Percentiles rank a stretch among this genome's conserved stretches.
These are phyloP conservation scores for Ustilago xerochloae DNA, from an alignment of 1,284 basidiomycete genomes.

Conservation along the genomic window DNA sequence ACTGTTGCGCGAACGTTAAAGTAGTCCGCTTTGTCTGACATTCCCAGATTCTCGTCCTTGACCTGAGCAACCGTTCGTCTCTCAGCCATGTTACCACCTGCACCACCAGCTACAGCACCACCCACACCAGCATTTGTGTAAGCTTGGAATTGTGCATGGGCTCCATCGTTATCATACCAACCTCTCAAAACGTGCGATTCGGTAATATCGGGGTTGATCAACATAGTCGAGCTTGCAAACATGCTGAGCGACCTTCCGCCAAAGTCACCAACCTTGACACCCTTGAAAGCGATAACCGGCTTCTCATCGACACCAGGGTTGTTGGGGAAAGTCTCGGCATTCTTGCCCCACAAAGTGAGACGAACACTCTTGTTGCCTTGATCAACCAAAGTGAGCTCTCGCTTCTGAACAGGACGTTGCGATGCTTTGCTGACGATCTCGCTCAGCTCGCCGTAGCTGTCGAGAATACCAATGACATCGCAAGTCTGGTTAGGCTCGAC, in stretches of 20 bases:
- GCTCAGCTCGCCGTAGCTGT: conserved; percentile 61
- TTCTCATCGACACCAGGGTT: conserved; percentile 60
- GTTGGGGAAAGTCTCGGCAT: conserved; percentile 81
- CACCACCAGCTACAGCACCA: conserved; percentile 46
- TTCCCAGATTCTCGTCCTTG: conserved; percentile 81
- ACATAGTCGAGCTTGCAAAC: conserved; percentile 73
- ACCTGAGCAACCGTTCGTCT: conserved; percentile 81
- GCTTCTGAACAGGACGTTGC: conserved; percentile 65
- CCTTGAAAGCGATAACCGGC: conserved; percentile 81
- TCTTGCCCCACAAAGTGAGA: conserved; percentile 94
- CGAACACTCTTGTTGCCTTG: conserved; percentile 82
- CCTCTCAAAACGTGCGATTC: conserved; percentile 87
- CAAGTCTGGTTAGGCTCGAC: conserved; percentile 69
- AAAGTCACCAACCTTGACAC: conserved; percentile 93
- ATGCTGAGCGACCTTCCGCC: conserved; percentile 81
- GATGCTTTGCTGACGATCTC: conserved; percentile 66
- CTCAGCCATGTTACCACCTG: conserved; percentile 68
- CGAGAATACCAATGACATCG: conserved; percentile 64
- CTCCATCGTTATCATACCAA: conserved; percentile 75
- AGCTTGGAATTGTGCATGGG: conserved; percentile 54
- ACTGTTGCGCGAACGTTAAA: conserved; percentile 86
- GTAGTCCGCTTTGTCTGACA: conserved; percentile 81
- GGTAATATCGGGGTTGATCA: conserved; percentile 84
- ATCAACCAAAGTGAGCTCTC: conserved; percentile 79
- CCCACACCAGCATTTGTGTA: conserved; percentile 69